phyloP scores from a whole-genome alignment of 306 rosid genomes.

The Canavalia gladiata region DNA sequence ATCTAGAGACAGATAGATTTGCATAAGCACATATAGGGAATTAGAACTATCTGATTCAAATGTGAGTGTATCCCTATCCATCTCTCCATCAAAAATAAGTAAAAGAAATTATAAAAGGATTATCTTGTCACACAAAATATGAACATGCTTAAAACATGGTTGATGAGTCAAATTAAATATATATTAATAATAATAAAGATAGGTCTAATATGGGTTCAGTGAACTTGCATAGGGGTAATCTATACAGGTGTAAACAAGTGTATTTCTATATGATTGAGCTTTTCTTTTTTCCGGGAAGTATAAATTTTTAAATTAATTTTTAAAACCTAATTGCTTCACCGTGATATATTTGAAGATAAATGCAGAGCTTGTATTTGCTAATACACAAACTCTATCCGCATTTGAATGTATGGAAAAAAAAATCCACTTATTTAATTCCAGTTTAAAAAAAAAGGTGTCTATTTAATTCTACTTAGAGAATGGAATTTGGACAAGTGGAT shows the following conservation, averaged over 20 bases:
- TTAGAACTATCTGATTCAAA: conserved; percentile 2
- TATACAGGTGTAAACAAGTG: no score
- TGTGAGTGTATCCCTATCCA: conserved; percentile 19
- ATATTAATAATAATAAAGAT: neutral
- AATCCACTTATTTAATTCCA: no score
- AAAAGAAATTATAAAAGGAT: neutral
- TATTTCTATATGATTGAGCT: no score
- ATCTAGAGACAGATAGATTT: neutral
- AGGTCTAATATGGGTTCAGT: neutral
- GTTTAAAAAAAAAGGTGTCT: no score
- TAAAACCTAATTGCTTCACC: no score
- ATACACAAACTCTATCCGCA: no score
- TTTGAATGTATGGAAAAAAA: no score
- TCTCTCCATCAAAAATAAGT: neutral
- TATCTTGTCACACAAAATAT: neutral
- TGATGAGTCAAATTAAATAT: neutral
- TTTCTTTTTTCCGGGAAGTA: no score
- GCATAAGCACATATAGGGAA: neutral
- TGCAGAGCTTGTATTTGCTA: no score
- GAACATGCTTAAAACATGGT: neutral
- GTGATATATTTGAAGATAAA: no score
- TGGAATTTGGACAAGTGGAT: no score
- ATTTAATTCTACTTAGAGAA: no score
- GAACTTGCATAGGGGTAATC: neutral
- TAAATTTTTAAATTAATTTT: neutral